Evolutionary conservation across 2,329 filamentous ascomycete genomes (phyloP).

Genomic region (Helminthosporium solani): DNA sequence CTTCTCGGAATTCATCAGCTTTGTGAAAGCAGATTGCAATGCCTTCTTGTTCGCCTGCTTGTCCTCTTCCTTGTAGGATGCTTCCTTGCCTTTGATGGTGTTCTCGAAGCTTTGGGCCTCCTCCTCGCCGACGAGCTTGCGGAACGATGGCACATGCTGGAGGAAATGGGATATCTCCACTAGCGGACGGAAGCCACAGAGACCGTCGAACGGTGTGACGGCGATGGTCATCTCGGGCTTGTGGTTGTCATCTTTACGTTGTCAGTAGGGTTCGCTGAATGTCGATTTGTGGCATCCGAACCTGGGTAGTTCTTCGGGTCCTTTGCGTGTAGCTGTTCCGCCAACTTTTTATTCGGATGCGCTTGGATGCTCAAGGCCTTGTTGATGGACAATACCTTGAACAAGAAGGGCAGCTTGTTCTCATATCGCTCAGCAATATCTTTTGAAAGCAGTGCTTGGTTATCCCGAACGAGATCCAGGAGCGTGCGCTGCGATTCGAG

Average conservation of each 20-base stretch:
- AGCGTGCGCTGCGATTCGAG: constrained; percentile 79
- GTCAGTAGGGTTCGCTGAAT: constrained; percentile 10
- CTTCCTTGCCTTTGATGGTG: constrained; percentile 55
- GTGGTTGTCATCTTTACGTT: constrained; percentile 80
- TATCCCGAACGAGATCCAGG: constrained; percentile 83
- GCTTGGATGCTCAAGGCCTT: constrained; percentile 97
- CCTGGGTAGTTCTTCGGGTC: constrained; percentile 91
- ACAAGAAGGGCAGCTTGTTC: constrained; percentile 86
- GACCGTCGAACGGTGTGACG: constrained; percentile 90
- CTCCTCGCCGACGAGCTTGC: constrained; percentile 51
- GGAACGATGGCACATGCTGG: constrained; percentile 57
- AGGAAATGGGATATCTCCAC: constrained; percentile 85
- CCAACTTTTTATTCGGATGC: constrained; percentile 92
- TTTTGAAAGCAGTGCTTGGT: constrained; percentile 75
- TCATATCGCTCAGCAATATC: constrained; percentile 74
- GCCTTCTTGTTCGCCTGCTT: constrained; percentile 69
- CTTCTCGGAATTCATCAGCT: constrained; percentile 75
- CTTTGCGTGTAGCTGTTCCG: constrained; percentile 79
- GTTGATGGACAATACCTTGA: constrained; percentile 95
- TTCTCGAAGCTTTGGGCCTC: constrained; percentile 48
- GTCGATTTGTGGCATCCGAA: constrained; percentile 24
- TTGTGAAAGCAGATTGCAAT: constrained; percentile 72
- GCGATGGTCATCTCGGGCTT: constrained; percentile 99
- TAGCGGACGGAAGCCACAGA: constrained; percentile 92
- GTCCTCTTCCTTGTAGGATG: constrained; percentile 48